Base-by-base conservation (phyloP, 1,284 basidiomycete species). In the Gymnopus androsaceus region DNA sequence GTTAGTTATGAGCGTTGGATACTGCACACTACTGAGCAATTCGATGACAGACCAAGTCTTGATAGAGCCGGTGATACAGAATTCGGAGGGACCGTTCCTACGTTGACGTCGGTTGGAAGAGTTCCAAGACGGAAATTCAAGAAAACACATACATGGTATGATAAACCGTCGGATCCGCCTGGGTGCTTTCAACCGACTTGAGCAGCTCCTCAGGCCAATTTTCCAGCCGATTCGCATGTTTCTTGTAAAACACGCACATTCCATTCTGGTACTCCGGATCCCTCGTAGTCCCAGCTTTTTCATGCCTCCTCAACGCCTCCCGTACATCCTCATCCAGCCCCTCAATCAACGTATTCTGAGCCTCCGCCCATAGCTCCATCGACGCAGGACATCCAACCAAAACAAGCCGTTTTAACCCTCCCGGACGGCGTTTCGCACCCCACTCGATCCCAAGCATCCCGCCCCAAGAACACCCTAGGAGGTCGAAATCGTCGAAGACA, bases 381-480 rank as follows among this genome's bases (percentile, higher is more conserved):
- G 69, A 71, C 17, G 79, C 74, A 14, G 74, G 75, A 0, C 75
- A 66, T 44, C 73, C 63, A 2, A 71, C 60, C 19, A 82, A 56
- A 19, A 82, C 60, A 21, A 81, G 68, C 28, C 70, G 71, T 56
- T 70, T 69, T 30, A 82, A 59, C 1, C 79, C 80, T 8, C 57
- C 60, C 0, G 78, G 79, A 15, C 72, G 70, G 14, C 61, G 58
- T 6, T 64, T 63, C 1, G 73, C 62, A 11, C 23, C 51, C n/a
- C 17, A 42, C 27, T 52, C 51, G 15, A 36, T 17, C 3, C 63
- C 77, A 3, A 82, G 70, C 72, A 80, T 79, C 2, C 77, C 78
- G 17, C 79, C 79, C 80, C 80, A 81, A 8, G 78, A 80, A 36
- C 82, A 76, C 2, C 80, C 81, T 0, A 76, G 52, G 2, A 82